phyloP scores from a whole-genome alignment of 2,329 filamentous ascomycete genomes.

The Neopestalotiopsis sp. region DNA sequence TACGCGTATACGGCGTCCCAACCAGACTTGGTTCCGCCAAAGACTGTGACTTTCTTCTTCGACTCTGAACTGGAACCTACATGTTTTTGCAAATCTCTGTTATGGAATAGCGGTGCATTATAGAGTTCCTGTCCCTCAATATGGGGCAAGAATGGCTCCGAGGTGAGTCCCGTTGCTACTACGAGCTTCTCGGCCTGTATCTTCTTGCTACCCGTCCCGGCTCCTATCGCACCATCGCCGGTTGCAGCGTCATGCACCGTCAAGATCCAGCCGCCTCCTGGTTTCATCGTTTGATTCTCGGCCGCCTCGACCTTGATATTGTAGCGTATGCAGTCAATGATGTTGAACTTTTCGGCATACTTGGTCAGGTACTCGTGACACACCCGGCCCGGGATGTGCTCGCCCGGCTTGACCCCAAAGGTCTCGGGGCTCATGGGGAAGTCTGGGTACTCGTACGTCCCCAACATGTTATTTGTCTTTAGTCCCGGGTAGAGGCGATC shows the following conservation, averaged over 20 bases:
- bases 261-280: slow-evolving; percentile 42
- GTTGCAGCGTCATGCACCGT: slow-evolving; percentile 18
- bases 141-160: slow-evolving; percentile 58
- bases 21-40: slow-evolving; percentile 67
- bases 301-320: slow-evolving; percentile 56
- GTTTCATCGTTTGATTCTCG: slow-evolving; percentile 44
- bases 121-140: slow-evolving; percentile 58
- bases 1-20: slow-evolving; percentile 68
- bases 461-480: slow-evolving; percentile 76
- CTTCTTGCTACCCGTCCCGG: slow-evolving; percentile 26
- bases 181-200: slow-evolving; percentile 56
- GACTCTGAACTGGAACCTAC: slow-evolving; percentile 41
- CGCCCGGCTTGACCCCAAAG: slow-evolving; percentile 50
- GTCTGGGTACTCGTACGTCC: slow-evolving; percentile 76
- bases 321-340: slow-evolving; percentile 54
- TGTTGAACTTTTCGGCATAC: slow-evolving; percentile 58
- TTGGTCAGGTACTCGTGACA: slow-evolving; percentile 62
- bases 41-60: slow-evolving; percentile 50
- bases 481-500: slow-evolving; percentile 72
- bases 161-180: slow-evolving; percentile 66
- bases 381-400: slow-evolving; percentile 64
- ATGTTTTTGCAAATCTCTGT: slow-evolving; percentile 51
- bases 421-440: slow-evolving; percentile 69
- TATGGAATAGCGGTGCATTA: slow-evolving; percentile 60
- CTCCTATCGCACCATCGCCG: slow-evolving; percentile 10